These are phyloP conservation scores for Tardiomyces blankii DNA, from an alignment of 1,139 yeast genomes.

Conservation along the genomic window DNA sequence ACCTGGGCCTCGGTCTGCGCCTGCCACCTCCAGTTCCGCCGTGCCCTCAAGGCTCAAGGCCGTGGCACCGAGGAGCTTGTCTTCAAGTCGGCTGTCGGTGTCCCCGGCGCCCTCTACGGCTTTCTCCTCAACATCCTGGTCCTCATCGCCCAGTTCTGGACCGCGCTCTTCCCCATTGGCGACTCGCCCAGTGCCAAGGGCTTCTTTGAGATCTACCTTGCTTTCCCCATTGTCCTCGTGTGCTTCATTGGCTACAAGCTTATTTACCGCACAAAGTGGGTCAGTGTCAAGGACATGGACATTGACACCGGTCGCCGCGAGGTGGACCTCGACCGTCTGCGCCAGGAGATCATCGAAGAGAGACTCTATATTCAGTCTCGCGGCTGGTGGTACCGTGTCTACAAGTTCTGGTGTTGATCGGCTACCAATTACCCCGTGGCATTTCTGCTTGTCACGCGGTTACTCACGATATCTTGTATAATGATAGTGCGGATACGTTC, in stretches of 20 bases:
- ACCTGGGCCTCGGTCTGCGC: constrained; percentile 70
- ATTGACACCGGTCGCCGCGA: constrained; percentile 39
- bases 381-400: constrained; percentile 27
- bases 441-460: too few species aligned
- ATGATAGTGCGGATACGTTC: background rate
- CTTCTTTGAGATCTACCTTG: constrained; percentile 44
- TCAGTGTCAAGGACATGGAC: constrained; percentile 38
- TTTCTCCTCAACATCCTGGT: constrained; percentile 48
- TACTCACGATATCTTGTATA: background rate
- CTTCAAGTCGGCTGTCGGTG: constrained; percentile 59
- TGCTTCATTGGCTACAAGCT: constrained; percentile 42
- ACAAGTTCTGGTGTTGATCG: constrained; percentile 38
- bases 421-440: too few species aligned
- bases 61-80: constrained; percentile 55
- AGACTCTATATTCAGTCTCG: constrained; percentile 25
- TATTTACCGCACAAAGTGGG: constrained; percentile 30
- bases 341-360: constrained; percentile 38
- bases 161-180: constrained; percentile 61
- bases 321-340: constrained; percentile 37
- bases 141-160: constrained; percentile 70
- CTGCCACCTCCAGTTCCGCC: constrained; percentile 68
- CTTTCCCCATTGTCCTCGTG: constrained; percentile 38
- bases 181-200: constrained; percentile 39
- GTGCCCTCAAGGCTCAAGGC: constrained; percentile 56
- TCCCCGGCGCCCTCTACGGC: constrained; percentile 59